Base-by-base conservation (phyloP, 768 basidiomycete species). In the Xerocomus spinulosus region DNA sequence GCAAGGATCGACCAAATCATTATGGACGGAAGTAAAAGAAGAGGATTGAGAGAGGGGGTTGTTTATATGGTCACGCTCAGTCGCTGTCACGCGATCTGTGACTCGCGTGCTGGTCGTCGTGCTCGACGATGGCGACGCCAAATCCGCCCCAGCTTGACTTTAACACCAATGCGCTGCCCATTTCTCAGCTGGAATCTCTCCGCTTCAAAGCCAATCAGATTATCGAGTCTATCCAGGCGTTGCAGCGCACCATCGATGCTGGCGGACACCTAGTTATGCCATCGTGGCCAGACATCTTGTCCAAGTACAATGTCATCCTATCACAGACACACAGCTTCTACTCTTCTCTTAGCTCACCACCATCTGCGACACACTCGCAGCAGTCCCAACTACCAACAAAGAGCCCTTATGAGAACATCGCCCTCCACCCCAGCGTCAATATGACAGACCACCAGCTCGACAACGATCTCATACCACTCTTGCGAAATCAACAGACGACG, bases 201-300 rank as follows among this genome's bases (percentile, higher is more conserved):
- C 75, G 76, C 32, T 87, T 87, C 72, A 87, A 88, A 54, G 77
- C 84, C 4, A 80, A 77, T 50, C 87, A 89, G 62, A 87, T 90
- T 29, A 80, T 88, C 37, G 88, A 91, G 42, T 86, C 85, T 7
- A 83, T 90, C 20, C 71, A 81, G 48, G 70, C 72, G 0, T 71
- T 90, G 9, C 82, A 82, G 47, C 72, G 77, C 44, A 83, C 78
- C 7, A 71, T 90, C 55, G 82, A 87, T 44, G 72, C 70, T 1
- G 37, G 45, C 10, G 45, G 45, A 30, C 45, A 23, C 36, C 69
- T 68, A 30, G 71, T 61, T n/a, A 88, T 90, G 81, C 82, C 84
- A 3, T 68, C 85, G 8, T 92, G 90, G 90, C 90, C 89, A 3
- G 89, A 92, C 59, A 80, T 92, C 46, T 74, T 92, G 45, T 82